Base-by-base conservation (phyloP, 257 asterid genomes). In the Vinca minor region DNA sequence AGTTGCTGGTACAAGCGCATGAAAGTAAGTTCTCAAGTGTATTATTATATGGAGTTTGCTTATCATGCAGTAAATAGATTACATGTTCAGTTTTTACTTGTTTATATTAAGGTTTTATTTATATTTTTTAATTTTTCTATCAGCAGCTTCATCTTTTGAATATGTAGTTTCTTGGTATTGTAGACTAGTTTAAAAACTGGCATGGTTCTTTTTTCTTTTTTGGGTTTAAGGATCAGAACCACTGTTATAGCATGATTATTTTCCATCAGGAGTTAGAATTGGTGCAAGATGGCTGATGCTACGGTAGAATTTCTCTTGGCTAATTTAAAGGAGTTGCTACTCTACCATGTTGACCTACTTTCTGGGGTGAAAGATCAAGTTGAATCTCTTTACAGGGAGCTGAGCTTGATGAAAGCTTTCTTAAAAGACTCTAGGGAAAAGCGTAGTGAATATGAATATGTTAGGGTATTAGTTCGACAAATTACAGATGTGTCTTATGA, bases 391-490 rank as follows among this genome's bases (percentile, higher is more conserved):
- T 83, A 80, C 23, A 63, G 65, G 35, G 83, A 80, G 39, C 74
- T 80, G 4, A 74, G 81, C 68, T 70, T 77, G 81, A 66, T 80
- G 85, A 77, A 72, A 56, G 83, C 79, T 8, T 77, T 80, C 76
- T 80, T 80, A 53, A 77, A 74, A 69, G 82, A 80, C 76, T 77
- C 83, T 0, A 54, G 75, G 38, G 81, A 77, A 59, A 74, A 72
- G 73, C 76, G 73, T 2, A 38, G 72, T 14, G 83, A 80, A 55
- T 77, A 61, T 21, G 83, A 74, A 63, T 77, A 66, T 46, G 78
- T 74, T n/a, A 36, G 80, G 45, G 82, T 74, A 60, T 44, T 77
- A 8, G 83, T 77, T 15, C 72, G 78, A 29, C 85, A 80, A 38
- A 77, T 80, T 75, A 74, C 75, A 8, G 71, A 69, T 20, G 81